Base-by-base conservation (phyloP, 495 filamentous ascomycete genomes). In the Alectoria sarmentosa region DNA sequence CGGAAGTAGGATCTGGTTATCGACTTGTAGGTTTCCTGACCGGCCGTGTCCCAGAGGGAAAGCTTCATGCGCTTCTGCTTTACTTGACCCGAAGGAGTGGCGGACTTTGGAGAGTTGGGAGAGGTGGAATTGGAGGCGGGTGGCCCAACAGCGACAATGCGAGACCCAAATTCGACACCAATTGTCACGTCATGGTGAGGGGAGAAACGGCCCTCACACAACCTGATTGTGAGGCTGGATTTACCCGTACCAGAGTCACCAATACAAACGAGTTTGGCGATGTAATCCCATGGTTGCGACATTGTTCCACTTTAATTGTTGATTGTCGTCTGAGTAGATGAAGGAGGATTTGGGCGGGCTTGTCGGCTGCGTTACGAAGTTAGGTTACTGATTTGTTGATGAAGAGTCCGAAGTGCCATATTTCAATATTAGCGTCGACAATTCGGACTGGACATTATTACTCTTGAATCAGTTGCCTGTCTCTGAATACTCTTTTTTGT, bases 231-330 rank as follows among this genome's bases (percentile, higher is more conserved):
- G 67, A 97, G 85, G 7, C 48, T 63, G 54, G 88, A 92, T 79
- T 98, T 98, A 66, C 93, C 93, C 70, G 89, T 93, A 68, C 91
- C 94, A 23, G 87, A 91, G 77, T 97, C 94, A 73, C 94, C 94
- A 72, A 98, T 91, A 77, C 91, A 95, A 73, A 97, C 92, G 71
- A 98, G 88, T 78, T 97, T 97, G 75, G 92, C 92, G 73, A 97
- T 97, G 80, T 96, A 97, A 79, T 97, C 91, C 92, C 92, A 97
- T 80, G 92, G 83, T 74, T 84, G 84, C 74, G 84, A 80, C 84
- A 88, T 87, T 73, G 82, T 57, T n/a, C 15, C 21, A 17, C 15
- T 15, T 21, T 10, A 34, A 1, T 21, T 55, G 7, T 55, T 17
- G 5, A 1, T 21, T 55, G 7, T 55, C 30, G 5, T 13, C n/a